These are phyloP conservation scores for Craterostigma plantagineum DNA, from an alignment of 257 asterid genomes.

Conservation along the genomic window DNA sequence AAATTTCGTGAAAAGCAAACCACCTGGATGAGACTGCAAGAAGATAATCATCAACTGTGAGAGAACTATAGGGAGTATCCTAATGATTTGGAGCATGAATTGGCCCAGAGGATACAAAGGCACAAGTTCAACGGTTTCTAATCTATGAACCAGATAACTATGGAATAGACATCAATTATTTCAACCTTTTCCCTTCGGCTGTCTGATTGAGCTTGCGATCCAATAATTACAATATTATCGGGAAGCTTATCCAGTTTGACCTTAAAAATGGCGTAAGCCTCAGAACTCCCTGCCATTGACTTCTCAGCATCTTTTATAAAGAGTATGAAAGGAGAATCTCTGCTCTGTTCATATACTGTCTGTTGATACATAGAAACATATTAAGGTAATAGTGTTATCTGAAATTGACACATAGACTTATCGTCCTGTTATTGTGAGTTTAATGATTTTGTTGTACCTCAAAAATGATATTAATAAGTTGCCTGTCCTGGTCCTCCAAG, in stretches of 20 bases:
- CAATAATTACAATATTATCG: slow-evolving; percentile 60
- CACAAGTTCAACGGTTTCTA: too few relatives aligned
- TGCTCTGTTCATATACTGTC: slow-evolving; percentile 61
- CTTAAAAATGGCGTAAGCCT: slow-evolving; percentile 45
- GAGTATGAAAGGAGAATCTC: slow-evolving; percentile 66
- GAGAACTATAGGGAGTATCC: too few relatives aligned
- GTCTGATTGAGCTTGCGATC: slow-evolving; percentile 62
- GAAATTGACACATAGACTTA: slow-evolving; percentile 1
- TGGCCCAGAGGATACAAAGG: too few relatives aligned
- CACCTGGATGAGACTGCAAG: slow-evolving; percentile 76
- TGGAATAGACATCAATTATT: too few relatives aligned
- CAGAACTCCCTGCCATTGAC: slow-evolving; percentile 63
- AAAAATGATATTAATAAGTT: slow-evolving; percentile 55
- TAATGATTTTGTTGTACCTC: slow-evolving; percentile 77
- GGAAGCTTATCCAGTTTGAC: slow-evolving; percentile 77
- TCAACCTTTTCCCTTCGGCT: slow-evolving; percentile 79
- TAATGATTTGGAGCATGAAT: too few relatives aligned
- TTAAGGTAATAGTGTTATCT: slow-evolving; percentile 7
- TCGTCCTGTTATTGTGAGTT: slow-evolving; percentile 1
- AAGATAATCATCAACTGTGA: slow-evolving; percentile 10
- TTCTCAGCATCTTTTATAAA: slow-evolving; percentile 91
- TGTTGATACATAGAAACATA: slow-evolving; percentile 13
- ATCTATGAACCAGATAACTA: too few relatives aligned
- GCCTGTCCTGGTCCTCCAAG: slow-evolving; percentile 55
- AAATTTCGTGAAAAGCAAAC: slow-evolving; percentile 67